phyloP scores from a whole-genome alignment of 1,139 yeast genomes.

The Blastobotrys buckinghamii region DNA sequence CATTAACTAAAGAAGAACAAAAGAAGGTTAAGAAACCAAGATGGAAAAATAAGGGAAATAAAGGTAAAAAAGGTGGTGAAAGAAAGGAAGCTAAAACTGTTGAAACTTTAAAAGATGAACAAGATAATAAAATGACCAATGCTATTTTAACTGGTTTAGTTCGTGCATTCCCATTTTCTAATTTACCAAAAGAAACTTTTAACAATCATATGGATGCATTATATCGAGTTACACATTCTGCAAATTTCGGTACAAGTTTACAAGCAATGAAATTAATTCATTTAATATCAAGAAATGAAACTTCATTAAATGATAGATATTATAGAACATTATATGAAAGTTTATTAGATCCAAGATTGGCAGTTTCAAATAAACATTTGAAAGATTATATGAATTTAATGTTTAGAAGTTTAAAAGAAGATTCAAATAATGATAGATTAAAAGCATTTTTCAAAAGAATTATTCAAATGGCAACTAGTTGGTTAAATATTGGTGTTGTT shows the following conservation, averaged over 20 bases:
- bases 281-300: conserved; percentile 48
- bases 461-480: conserved; percentile 73
- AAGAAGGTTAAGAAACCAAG: conserved; percentile 40
- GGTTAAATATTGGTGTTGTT: conserved; percentile 85
- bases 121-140: conserved; percentile 76
- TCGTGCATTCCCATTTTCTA: conserved; percentile 92
- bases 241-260: conserved; percentile 89
- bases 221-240: conserved; percentile 86
- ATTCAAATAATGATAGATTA: conserved; percentile 57
- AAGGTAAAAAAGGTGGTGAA: conserved; percentile 69
- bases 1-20: conserved; percentile 30
- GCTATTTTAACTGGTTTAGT: conserved; percentile 93
- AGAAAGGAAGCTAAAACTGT: conserved; percentile 60
- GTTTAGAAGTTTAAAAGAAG: conserved; percentile 77
- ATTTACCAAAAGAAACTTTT: conserved; percentile 65
- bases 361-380: conserved; percentile 80
- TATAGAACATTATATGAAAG: conserved; percentile 89
- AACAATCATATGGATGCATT: conserved; percentile 76
- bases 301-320: conserved; percentile 54
- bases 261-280: conserved; percentile 85
- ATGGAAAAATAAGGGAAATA: conserved; percentile 39
- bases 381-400: conserved; percentile 73
- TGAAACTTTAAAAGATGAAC: conserved; percentile 72
- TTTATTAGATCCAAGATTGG: conserved; percentile 75
- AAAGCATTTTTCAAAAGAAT: conserved; percentile 90